phyloP scores from a whole-genome alignment of 495 filamentous ascomycete species.

The Penicillium egyptiacum region DNA sequence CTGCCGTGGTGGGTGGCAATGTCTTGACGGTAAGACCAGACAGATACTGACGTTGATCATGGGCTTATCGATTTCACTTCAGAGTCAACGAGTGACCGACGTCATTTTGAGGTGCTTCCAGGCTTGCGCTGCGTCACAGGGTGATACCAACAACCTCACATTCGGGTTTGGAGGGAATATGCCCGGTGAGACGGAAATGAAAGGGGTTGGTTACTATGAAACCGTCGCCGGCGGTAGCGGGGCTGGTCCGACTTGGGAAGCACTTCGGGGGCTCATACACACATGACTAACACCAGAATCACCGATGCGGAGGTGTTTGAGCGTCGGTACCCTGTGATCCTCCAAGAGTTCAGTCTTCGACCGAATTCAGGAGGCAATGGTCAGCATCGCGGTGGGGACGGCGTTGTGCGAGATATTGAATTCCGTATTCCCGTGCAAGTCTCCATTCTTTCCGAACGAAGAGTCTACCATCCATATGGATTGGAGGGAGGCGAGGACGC shows the following conservation, averaged over 20 bases:
- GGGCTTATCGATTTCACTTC: neutral
- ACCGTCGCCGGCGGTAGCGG: conserved; percentile 88
- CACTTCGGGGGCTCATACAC: conserved; percentile 81
- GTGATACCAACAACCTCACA: conserved; percentile 75
- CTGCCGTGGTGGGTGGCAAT: conserved; percentile 89
- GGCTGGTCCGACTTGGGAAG: conserved; percentile 79
- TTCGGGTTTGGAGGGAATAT: conserved; percentile 44
- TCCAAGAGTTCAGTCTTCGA: conserved; percentile 81
- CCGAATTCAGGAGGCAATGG: conserved; percentile 58
- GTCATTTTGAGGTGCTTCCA: conserved; percentile 85
- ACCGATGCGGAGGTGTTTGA: conserved; percentile 92
- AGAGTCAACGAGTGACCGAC: conserved; percentile 77
- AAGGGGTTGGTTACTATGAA: conserved; percentile 90
- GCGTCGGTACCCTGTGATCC: conserved; percentile 78
- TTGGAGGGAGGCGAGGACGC: conserved; percentile 78
- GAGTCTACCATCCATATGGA: conserved; percentile 86
- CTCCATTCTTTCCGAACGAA: conserved; percentile 78
- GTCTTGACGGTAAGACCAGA: conserved; percentile 59
- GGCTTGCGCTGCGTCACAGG: conserved; percentile 84
- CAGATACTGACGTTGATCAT: neutral
- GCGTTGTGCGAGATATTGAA: conserved; percentile 40
- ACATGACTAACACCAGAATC: conserved; percentile 97
- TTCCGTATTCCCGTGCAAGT: conserved; percentile 65
- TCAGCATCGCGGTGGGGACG: conserved; percentile 40
- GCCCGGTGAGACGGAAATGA: conserved; percentile 22